These are phyloP conservation scores for Vigna angularis DNA, from an alignment of 306 rosid species.

Conservation along the genomic window DNA sequence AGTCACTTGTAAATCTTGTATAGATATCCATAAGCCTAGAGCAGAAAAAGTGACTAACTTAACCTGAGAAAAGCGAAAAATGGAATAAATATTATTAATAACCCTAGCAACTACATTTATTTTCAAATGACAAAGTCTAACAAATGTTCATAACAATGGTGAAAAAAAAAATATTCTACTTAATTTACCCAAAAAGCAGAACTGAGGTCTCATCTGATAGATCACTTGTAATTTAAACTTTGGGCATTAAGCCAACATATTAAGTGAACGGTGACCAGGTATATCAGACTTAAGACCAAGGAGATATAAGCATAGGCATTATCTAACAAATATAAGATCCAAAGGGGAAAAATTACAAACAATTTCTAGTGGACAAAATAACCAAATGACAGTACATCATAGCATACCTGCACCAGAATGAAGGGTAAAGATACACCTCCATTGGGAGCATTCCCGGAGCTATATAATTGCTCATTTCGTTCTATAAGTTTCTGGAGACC, in stretches of 20 bases:
- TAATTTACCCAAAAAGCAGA: neutral
- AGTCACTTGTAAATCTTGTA: neutral
- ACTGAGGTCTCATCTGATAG: neutral
- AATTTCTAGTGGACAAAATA: conserved; percentile 20
- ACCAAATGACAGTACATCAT: conserved; percentile 38
- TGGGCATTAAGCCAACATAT: conserved; percentile 1
- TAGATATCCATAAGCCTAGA: neutral
- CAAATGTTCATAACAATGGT: neutral
- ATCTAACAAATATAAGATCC: conserved; percentile 21
- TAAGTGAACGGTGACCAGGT: conserved; percentile 1
- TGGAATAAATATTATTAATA: neutral
- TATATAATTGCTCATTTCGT: conserved; percentile 86
- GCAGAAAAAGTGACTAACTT: neutral
- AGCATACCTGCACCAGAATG: conserved; percentile 90
- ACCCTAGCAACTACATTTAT: neutral
- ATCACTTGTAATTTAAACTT: conserved; percentile 2
- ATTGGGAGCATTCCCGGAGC: conserved; percentile 86
- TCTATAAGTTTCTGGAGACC: conserved; percentile 93
- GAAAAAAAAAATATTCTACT: neutral
- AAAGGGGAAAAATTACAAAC: conserved; percentile 27
- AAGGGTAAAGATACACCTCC: conserved; percentile 98
- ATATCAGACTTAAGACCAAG: neutral
- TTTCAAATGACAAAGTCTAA: neutral
- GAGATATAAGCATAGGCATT: neutral
- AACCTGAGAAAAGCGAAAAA: neutral